Conservation (phyloP, 1,284 basidiomycete genomes). For the Ceratobasidium sp. region DNA sequence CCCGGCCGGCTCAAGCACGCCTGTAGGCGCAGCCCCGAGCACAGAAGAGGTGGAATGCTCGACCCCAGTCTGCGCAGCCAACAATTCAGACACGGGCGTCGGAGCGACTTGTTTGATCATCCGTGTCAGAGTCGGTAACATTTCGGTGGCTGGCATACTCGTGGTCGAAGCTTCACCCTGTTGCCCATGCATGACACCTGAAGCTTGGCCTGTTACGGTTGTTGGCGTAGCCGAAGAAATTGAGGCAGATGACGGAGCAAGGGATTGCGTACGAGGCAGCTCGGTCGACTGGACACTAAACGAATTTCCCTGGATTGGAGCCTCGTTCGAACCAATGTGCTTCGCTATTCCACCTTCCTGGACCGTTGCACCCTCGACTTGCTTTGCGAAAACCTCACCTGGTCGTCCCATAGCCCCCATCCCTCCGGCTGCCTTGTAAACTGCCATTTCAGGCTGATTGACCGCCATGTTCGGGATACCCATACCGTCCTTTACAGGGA, state of each 20-base stretch:
- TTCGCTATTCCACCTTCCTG: neutral
- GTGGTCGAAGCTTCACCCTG: no score
- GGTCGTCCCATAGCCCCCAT: conserved; percentile 32
- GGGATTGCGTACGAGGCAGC: neutral
- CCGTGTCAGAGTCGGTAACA: neutral
- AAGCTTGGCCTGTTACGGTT: neutral
- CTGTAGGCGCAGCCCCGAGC: neutral
- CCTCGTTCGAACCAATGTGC: no score
- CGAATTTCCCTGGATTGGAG: neutral
- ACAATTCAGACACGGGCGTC: neutral
- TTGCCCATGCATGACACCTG: no score
- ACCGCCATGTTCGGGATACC: neutral
- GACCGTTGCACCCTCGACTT: neutral
- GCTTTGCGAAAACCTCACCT: neutral
- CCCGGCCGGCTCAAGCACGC: neutral
- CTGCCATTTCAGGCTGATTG: neutral
- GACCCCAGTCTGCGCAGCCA: neutral
- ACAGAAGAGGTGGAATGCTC: neutral
- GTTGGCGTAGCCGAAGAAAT: neutral
- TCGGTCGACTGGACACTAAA: neutral
- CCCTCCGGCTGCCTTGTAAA: neutral
- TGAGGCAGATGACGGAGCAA: neutral
- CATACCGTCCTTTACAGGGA: neutral
- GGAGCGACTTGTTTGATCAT: neutral
- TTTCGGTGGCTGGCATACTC: neutral